A percentile compares a stretch with the other conserved stretches of the same genome.
phyloP scores from a whole-genome alignment of 345 rosid genomes.

The Barbarea vulgaris region DNA sequence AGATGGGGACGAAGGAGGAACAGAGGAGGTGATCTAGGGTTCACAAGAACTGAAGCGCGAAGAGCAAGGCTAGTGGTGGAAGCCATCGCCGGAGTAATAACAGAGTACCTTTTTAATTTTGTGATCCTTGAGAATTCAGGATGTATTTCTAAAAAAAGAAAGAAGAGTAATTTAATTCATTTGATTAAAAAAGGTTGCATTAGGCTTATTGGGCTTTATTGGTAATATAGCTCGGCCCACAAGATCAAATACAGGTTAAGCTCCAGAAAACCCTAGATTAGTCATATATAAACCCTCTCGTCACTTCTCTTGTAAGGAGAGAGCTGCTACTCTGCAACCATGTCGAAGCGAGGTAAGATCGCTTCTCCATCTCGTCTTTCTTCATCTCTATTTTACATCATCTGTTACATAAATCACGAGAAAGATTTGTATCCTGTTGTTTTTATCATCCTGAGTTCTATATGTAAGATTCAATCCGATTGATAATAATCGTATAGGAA shows the following conservation, averaged over 20 bases:
- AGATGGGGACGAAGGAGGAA: not conserved
- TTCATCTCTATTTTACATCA: not conserved
- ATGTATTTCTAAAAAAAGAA: not conserved
- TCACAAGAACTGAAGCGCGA: constrained; percentile 12
- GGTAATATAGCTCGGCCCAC: not conserved
- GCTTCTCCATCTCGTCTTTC: not conserved
- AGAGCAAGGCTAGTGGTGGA: constrained; percentile 24
- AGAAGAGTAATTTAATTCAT: not conserved
- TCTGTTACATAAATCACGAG: not conserved
- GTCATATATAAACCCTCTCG: constrained; percentile 24
- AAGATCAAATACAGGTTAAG: not conserved
- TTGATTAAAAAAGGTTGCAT: not conserved
- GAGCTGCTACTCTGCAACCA: constrained; percentile 41
- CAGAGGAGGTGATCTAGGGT: not conserved
- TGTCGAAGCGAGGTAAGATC: constrained; percentile 49
- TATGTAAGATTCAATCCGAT: not conserved
- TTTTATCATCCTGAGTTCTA: not conserved
- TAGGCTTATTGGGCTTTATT: not conserved
- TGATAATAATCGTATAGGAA: not conserved
- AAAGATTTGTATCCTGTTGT: not conserved
- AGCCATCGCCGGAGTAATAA: not conserved
- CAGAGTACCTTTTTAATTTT: too few species aligned
- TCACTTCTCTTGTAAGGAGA: constrained; percentile 18
- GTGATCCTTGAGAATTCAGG: not conserved
- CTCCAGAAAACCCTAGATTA: constrained; percentile 33